phyloP scores from a whole-genome alignment of 2,329 filamentous ascomycete genomes.

The Emydomyces testavorans region DNA sequence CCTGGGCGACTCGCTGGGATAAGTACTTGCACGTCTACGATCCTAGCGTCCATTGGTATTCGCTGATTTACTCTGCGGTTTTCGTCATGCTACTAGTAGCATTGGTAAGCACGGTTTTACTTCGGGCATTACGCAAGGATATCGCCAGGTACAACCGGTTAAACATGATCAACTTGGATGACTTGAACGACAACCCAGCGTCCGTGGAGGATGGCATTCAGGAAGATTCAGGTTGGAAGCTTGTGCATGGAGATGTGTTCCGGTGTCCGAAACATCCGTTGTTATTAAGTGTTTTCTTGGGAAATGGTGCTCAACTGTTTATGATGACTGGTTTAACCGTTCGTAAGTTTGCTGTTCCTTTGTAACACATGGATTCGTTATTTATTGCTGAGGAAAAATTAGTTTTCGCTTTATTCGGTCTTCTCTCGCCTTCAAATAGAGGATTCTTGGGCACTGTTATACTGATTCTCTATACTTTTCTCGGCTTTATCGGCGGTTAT shows the following conservation, averaged over 20 bases:
- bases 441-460: slow-evolving; percentile 88
- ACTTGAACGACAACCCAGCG: slow-evolving; percentile 65
- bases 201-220: slow-evolving; percentile 80
- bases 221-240: slow-evolving; percentile 96
- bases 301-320: slow-evolving; percentile 91
- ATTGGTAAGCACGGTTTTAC: slow-evolving; percentile 83
- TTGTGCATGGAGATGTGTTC: slow-evolving; percentile 96
- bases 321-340: slow-evolving; percentile 96
- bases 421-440: slow-evolving; percentile 89
- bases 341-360: slow-evolving; percentile 32
- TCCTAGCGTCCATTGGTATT: slow-evolving; percentile 98
- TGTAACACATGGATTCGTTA: background rate
- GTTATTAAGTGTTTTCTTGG: slow-evolving; percentile 73
- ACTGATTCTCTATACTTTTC: slow-evolving; percentile 82
- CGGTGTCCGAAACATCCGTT: slow-evolving; percentile 72
- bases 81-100: slow-evolving; percentile 86
- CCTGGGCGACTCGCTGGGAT: slow-evolving; percentile 96
- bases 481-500: slow-evolving; percentile 88
- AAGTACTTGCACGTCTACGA: slow-evolving; percentile 97
- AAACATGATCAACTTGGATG: slow-evolving; percentile 68
- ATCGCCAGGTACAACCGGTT: slow-evolving; percentile 94
- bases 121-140: slow-evolving; percentile 82
- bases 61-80: slow-evolving; percentile 86
- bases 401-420: slow-evolving; percentile 81
- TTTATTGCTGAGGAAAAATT: slow-evolving; percentile 15